Evolutionary conservation across 345 rosid species (phyloP).

Genomic region (Diplotaxis tenuifolia): DNA sequence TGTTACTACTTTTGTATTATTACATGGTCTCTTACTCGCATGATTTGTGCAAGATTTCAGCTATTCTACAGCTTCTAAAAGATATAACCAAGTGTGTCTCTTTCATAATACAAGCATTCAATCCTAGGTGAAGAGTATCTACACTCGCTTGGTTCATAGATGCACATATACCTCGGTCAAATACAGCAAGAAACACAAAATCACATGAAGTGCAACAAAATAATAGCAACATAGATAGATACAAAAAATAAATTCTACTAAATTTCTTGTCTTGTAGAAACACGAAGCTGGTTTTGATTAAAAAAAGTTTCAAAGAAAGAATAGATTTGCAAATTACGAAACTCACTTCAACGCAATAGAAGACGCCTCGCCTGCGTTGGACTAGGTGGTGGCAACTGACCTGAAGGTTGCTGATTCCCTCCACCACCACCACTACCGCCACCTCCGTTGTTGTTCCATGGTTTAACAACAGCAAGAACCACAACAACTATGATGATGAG

Average conservation of each 20-base stretch:
- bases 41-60: too few relatives aligned
- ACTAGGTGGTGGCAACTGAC: slow-evolving; percentile 18
- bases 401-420: slow-evolving; percentile 15
- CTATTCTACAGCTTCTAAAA: too few relatives aligned
- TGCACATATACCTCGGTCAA: background rate
- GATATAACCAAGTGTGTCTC: background rate
- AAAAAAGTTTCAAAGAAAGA: background rate
- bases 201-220: background rate
- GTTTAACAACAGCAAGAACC: slow-evolving; percentile 56
- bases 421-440: slow-evolving; percentile 10
- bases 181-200: background rate
- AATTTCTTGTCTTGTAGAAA: slow-evolving; percentile 18
- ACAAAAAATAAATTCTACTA: slow-evolving; percentile 8
- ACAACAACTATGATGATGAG: slow-evolving; percentile 57
- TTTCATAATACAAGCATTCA: too few relatives aligned
- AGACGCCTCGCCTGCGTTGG: slow-evolving; percentile 35
- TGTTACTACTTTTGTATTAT: slow-evolving; percentile 7
- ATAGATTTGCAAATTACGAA: slow-evolving; percentile 28
- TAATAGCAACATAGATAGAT: background rate
- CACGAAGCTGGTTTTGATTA: slow-evolving; percentile 10
- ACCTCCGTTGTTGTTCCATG: slow-evolving; percentile 49
- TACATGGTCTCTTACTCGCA: background rate
- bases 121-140: too few relatives aligned
- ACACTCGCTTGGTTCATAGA: background rate
- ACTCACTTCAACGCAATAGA: slow-evolving; percentile 35